Evolutionary conservation across 345 rosid genomes (phyloP), one percentile per base, ranked within the genome.

Genomic region (Stellera chamaejasme): DNA sequence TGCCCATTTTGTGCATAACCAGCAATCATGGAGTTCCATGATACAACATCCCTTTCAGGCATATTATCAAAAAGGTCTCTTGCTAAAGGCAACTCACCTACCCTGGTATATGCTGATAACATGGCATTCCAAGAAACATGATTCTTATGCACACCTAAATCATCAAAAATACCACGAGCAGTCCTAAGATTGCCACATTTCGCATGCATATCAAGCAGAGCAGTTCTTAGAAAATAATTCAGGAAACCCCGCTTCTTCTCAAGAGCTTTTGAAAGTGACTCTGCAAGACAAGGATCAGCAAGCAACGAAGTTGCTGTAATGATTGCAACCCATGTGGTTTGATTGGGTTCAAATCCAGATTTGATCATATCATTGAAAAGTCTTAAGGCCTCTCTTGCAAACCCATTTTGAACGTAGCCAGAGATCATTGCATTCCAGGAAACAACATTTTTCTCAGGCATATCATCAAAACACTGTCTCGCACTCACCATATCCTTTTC

Each of bases 371-470:
- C 75, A n/a, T 46, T 55, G 50, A 83, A 80, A 66, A 81, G 62
- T n/a, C 59, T 59, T 66, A 76, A 56, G 55, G 75, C 71, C 61
- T 75, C 75, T 16, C 60, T 65, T 7, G 63, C 64, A 45, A 68
- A 62, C 13, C 79, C 80, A 46, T 74, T 78, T 48, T 78, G 75
- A 2, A 69, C 70, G 63, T 78, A 76, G 15, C 86, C 84, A 5
- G 90, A 66, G 57, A 80, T 68, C 84, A 76, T 78, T 12, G 82
- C 79, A 15, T 77, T 76, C 87, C 90, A 83, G 10, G 76, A 74
- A 43, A 77, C 78, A 42, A 68, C 65, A 52, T 58, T 77, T 49
- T 58, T 72, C 61, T 56, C 69, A 1, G 69, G 77, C 73, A 72
- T 79, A 43, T 32, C 48, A 71, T 77, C 76, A 66, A 83, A 81